Evolutionary conservation across 257 asterid species (phyloP).

Genomic region (Lavandula angustifolia): DNA sequence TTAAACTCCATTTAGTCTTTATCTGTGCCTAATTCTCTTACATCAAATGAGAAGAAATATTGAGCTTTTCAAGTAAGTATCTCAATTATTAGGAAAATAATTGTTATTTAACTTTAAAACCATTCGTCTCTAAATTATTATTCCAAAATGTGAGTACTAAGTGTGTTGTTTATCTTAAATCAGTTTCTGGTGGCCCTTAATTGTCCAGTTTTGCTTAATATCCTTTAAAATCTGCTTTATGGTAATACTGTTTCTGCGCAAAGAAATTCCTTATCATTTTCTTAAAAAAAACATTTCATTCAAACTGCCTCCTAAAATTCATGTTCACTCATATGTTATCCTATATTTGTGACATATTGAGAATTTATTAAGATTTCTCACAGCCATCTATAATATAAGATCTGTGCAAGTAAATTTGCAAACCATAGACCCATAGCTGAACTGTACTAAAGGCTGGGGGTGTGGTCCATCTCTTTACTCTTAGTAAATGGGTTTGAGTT

Average conservation of each 20-base stretch:
- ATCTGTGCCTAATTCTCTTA: slow-evolving; percentile 22
- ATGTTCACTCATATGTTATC: too few relatives aligned
- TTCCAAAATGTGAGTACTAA: background rate
- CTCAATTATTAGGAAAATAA: slow-evolving; percentile 16
- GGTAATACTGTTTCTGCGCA: too few relatives aligned
- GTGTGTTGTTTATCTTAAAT: background rate
- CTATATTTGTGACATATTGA: too few relatives aligned
- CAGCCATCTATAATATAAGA: too few relatives aligned
- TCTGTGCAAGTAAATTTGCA: too few relatives aligned
- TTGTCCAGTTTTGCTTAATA: slow-evolving; percentile 1
- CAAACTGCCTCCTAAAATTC: background rate
- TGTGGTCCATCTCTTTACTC: too few relatives aligned
- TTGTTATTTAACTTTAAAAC: slow-evolving; percentile 16
- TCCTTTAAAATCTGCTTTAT: slow-evolving; percentile 4
- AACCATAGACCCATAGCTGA: too few relatives aligned
- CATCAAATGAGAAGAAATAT: background rate
- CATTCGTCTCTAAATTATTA: slow-evolving; percentile 7
- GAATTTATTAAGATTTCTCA: too few relatives aligned
- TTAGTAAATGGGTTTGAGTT: slow-evolving; percentile 18
- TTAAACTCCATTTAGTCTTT: background rate
- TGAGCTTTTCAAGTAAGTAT: background rate
- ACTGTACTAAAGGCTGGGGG: too few relatives aligned
- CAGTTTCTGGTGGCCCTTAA: slow-evolving; percentile 5
- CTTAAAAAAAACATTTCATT: too few relatives aligned
- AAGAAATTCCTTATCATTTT: too few relatives aligned